Conservation (phyloP, 305 asterid genomes). For the Fraxinus floribunda region DNA sequence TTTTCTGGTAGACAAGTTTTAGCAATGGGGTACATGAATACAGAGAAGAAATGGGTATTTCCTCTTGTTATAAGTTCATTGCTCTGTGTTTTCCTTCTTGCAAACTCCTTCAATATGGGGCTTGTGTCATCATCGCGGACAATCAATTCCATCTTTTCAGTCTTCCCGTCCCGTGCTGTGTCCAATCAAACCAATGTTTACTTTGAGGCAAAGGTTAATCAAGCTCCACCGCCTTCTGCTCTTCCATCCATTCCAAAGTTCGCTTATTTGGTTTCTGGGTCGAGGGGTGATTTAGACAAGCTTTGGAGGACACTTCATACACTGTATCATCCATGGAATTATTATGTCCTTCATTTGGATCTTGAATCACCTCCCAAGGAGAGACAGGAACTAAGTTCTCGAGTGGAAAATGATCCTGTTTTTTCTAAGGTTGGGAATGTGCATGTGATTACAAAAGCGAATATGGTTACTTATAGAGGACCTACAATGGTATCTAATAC, state of each 20-base stretch:
- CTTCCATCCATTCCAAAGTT: slow-evolving; percentile 38
- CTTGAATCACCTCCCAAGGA: slow-evolving; percentile 27
- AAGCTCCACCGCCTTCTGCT: slow-evolving; percentile 49
- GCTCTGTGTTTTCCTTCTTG: slow-evolving; percentile 61
- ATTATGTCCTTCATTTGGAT: slow-evolving; percentile 33
- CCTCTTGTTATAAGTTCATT: slow-evolving; percentile 71
- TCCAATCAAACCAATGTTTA: slow-evolving; percentile 36
- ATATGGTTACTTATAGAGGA: too few relatives aligned
- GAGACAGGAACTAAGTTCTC: background rate
- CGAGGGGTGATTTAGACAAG: slow-evolving; percentile 29
- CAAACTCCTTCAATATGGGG: slow-evolving; percentile 74
- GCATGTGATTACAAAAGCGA: too few relatives aligned
- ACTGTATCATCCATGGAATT: slow-evolving; percentile 35
- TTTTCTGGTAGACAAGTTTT: slow-evolving; percentile 32
- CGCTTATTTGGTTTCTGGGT: slow-evolving; percentile 32
- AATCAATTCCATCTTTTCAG: slow-evolving; percentile 59
- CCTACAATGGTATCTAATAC: too few relatives aligned
- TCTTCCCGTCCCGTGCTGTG: slow-evolving; percentile 42
- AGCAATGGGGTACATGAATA: slow-evolving; percentile 61
- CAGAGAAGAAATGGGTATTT: slow-evolving; percentile 86
- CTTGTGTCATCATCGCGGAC: slow-evolving; percentile 59
- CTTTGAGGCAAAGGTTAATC: slow-evolving; percentile 43
- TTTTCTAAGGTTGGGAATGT: too few relatives aligned
- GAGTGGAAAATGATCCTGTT: too few relatives aligned
- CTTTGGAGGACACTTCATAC: slow-evolving; percentile 32